phyloP scores from a whole-genome alignment of 495 filamentous ascomycete genomes.

The Xylaria nigripes region DNA sequence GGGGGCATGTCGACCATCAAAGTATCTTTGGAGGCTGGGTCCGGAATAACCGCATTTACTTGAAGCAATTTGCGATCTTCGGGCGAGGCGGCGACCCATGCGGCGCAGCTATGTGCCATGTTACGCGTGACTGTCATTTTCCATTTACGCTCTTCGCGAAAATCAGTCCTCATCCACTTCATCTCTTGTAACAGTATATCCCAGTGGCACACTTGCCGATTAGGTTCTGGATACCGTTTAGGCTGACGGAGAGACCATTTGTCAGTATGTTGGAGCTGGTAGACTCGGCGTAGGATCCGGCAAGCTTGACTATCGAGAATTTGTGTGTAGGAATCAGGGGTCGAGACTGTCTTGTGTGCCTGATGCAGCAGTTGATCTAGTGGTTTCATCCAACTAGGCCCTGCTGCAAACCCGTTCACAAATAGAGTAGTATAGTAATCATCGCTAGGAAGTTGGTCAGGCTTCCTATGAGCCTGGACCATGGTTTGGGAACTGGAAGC shows the following conservation, averaged over 20 bases:
- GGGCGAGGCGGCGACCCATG: conserved; percentile 58
- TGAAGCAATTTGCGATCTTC: conserved; percentile 59
- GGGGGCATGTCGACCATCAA: conserved; percentile 20
- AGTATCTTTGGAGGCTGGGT: conserved; percentile 19
- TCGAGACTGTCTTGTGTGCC: conserved; percentile 75
- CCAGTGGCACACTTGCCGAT: conserved; percentile 63
- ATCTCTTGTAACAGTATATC: conserved; percentile 83
- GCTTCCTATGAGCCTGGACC: conserved; percentile 26
- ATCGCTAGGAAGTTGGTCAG: conserved; percentile 35
- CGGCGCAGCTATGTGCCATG: conserved; percentile 70
- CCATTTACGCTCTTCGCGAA: conserved; percentile 88
- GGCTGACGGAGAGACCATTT: conserved; percentile 87
- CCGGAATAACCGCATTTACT: conserved; percentile 47
- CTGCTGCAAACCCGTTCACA: conserved; percentile 55
- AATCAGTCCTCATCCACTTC: conserved; percentile 97
- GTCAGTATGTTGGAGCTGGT: conserved; percentile 78
- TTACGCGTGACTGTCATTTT: conserved; percentile 73
- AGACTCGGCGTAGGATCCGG: conserved; percentile 72
- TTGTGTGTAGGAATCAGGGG: conserved; percentile 63
- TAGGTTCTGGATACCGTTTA: conserved; percentile 69
- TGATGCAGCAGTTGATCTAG: conserved; percentile 62
- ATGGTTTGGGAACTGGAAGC: conserved; percentile 19
- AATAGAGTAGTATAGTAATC: conserved; percentile 85
- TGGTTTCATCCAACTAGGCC: conserved; percentile 50
- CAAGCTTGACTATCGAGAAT: conserved; percentile 78